Percentiles rank a stretch among this genome's conserved stretches.
phyloP scores from a whole-genome alignment of 208 protist species.

The Trypanosoma mega region DNA sequence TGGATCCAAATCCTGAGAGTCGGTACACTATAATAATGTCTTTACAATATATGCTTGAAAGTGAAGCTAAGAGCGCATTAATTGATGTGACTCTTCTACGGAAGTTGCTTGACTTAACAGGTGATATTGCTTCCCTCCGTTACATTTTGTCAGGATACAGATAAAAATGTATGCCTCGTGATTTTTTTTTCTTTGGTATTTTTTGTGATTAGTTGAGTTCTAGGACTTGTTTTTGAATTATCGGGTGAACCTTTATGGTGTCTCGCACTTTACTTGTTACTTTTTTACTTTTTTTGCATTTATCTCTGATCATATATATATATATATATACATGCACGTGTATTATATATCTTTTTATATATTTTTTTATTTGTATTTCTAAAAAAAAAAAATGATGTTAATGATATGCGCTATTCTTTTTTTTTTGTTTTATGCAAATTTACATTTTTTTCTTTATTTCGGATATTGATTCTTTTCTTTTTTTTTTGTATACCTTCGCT shows the following conservation, averaged over 20 bases:
- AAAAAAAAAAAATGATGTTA: too few species aligned
- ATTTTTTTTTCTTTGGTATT: slow-evolving; percentile 1
- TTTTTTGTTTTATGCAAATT: slow-evolving; percentile 2
- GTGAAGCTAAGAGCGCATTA: slow-evolving; percentile 8
- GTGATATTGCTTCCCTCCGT: slow-evolving; percentile 8
- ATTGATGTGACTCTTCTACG: slow-evolving; percentile 16
- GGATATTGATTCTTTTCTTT: neutral
- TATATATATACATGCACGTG: slow-evolving; percentile 7
- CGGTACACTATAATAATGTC: slow-evolving; percentile 12
- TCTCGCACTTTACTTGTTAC: too few species aligned
- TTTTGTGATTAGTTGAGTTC: too few species aligned
- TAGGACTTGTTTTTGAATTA: too few species aligned
- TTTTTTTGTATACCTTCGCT: neutral
- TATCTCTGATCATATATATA: slow-evolving; percentile 1
- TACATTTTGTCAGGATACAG: neutral
- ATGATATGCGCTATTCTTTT: neutral
- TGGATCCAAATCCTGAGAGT: slow-evolving; percentile 10
- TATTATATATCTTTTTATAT: neutral
- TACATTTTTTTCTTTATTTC: slow-evolving; percentile 10
- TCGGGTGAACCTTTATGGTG: too few species aligned
- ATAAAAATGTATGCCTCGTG: slow-evolving; percentile 1
- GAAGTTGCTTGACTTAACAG: slow-evolving; percentile 18
- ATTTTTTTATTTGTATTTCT: neutral
- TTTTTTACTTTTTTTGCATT: neutral
- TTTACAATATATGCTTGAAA: slow-evolving; percentile 18